Base-by-base conservation (phyloP, 2,329 filamentous ascomycete species). In the Hirsutella thompsonii region DNA sequence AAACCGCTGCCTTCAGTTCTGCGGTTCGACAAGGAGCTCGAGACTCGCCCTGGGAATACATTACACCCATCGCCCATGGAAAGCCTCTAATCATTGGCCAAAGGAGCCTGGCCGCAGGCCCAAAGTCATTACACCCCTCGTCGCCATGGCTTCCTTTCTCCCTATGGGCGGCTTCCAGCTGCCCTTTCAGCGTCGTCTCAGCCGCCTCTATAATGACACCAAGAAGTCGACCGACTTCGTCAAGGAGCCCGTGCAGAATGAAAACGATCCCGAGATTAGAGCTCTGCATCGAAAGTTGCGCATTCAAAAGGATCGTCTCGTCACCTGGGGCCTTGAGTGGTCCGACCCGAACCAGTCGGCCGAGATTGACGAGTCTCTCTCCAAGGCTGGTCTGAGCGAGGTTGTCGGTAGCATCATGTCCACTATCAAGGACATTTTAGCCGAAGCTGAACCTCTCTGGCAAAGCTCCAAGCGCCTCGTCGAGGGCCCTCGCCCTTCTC, bases 241-340 rank as follows among this genome's bases (percentile, higher is more conserved):
- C 55, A 79, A 74, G 56, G 74, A 74, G 55, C 72, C 74, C 40
- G 70, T 70, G 47, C 79, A 70, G 59, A 76, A 76, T 55, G 64
- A 73, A 52, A 66, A 81, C 54, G 70, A 80, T 55, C 81, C 82
- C 20, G 81, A 86, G 48, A 75, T 84, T 55, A 77, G 80, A 52
- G 71, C 74, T 14, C 65, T 89, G 26, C 81, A 88, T 56, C 79
- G 82, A 47, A 86, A 85, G 57, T 74, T 87, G 48, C 75, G 81
- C 47, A 87, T 88, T 49, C 84, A 89, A 52, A 86, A 85, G 57
- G 82, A 88, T 62, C 72, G 84, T 14, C 67, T 89, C 37, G 78
- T 85, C 44, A 81, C 78, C 45, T 90, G 84, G 84, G 84, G 83
- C 0, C 66, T 87, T 40, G 81, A 87, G 57, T 90, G 84, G 84